Conservation (phyloP, 768 basidiomycete species). For the Suillus weaverae region DNA sequence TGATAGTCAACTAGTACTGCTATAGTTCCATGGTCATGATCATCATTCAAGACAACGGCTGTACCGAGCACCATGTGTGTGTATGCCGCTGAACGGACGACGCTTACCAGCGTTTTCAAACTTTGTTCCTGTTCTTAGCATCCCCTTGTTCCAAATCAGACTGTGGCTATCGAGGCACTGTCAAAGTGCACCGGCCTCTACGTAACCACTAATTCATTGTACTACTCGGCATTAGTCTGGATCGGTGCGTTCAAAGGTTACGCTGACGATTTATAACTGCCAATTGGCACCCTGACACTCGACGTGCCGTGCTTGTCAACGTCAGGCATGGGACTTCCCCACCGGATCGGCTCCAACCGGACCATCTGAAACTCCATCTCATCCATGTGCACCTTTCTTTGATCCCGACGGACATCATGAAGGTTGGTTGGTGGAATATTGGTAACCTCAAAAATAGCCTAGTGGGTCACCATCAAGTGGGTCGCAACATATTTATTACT, state of each 20-base stretch:
- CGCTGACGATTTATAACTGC: neutral
- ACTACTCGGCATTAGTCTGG: neutral
- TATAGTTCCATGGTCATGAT: neutral
- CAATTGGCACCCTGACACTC: neutral
- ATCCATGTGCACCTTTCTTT: neutral
- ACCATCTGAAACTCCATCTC: neutral
- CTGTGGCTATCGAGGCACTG: slow-evolving; percentile 1
- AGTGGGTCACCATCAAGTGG: neutral
- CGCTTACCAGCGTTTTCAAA: neutral
- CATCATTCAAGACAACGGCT: neutral
- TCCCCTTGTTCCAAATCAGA: slow-evolving; percentile 17
- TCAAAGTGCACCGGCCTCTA: neutral
- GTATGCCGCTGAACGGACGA: neutral
- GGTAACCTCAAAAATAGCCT: neutral
- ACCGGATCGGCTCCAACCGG: neutral
- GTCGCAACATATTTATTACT: neutral
- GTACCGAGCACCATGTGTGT: neutral
- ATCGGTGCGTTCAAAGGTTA: neutral
- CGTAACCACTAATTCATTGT: slow-evolving; percentile 5
- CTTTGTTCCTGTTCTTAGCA: slow-evolving; percentile 6
- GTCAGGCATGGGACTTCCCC: neutral
- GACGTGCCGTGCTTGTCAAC: neutral
- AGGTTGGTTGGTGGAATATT: neutral
- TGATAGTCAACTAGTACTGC: neutral
- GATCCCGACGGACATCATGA: neutral